phyloP scores from a whole-genome alignment of 306 rosid species.

The Psophocarpus tetragonolobus region DNA sequence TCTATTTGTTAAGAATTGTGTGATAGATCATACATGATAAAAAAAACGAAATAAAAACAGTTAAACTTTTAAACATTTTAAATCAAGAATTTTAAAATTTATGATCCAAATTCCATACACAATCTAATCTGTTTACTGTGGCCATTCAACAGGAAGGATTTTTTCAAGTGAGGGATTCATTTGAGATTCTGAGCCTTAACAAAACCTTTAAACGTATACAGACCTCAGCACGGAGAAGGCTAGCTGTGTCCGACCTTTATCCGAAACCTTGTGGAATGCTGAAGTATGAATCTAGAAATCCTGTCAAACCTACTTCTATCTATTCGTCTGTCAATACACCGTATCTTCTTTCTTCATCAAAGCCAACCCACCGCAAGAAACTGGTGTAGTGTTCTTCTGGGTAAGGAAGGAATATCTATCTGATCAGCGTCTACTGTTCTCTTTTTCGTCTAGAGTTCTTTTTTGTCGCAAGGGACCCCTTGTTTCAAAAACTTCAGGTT shows the following conservation, averaged over 20 bases:
- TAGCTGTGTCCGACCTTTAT: not conserved
- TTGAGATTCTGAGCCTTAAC: not conserved
- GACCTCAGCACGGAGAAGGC: not conserved
- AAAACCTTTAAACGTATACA: not conserved
- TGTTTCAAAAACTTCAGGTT: constrained; percentile 42
- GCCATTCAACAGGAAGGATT: not conserved
- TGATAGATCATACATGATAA: too few relatives aligned
- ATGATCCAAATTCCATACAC: too few relatives aligned
- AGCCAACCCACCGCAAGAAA: not conserved
- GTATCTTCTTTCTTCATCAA: not conserved
- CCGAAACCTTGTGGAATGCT: not conserved
- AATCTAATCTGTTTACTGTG: too few relatives aligned
- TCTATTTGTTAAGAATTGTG: too few relatives aligned
- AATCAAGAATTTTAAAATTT: too few relatives aligned
- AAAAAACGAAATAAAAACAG: too few relatives aligned
- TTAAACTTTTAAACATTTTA: too few relatives aligned
- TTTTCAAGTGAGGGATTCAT: not conserved
- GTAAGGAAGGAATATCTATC: not conserved
- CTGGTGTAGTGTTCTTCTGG: not conserved
- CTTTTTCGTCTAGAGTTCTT: constrained; percentile 69
- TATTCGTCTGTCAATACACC: not conserved
- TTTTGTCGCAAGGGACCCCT: constrained; percentile 50
- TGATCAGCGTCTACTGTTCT: constrained; percentile 62
- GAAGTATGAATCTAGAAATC: not conserved
- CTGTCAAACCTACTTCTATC: not conserved